A percentile compares a stretch with the other conserved stretches of the same genome.
Evolutionary conservation across 2,329 filamentous ascomycete genomes (phyloP).

Genomic region (Elsinoe necatrix): DNA sequence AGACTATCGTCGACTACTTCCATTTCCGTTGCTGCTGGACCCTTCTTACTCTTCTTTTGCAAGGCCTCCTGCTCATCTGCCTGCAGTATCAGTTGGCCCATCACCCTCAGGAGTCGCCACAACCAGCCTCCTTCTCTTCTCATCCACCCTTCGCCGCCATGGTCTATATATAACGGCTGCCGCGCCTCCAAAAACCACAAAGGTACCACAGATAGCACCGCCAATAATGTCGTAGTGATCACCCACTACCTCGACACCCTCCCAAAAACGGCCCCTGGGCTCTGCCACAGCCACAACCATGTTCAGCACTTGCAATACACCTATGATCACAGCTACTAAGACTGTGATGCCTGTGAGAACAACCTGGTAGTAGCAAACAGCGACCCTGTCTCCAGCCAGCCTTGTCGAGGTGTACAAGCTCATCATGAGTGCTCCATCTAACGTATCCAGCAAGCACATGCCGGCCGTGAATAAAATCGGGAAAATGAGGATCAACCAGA

Average conservation of each 20-base stretch:
- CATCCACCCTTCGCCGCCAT: slow-evolving; percentile 59
- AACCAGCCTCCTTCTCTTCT: slow-evolving; percentile 14
- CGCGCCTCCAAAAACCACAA: slow-evolving; percentile 65
- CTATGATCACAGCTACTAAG: slow-evolving; percentile 75
- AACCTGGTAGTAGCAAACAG: slow-evolving; percentile 88
- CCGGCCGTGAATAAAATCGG: slow-evolving; percentile 84
- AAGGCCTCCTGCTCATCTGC: no score
- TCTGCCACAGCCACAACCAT: slow-evolving; percentile 68
- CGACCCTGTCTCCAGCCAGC: slow-evolving; percentile 72
- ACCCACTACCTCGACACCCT: slow-evolving; percentile 66
- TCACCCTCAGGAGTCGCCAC: slow-evolving; percentile 12
- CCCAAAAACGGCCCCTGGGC: slow-evolving; percentile 75
- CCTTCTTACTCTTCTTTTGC: background rate
- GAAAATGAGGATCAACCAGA: slow-evolving; percentile 92
- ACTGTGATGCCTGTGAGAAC: slow-evolving; percentile 79
- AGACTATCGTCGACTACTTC: background rate
- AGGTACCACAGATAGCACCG: slow-evolving; percentile 76
- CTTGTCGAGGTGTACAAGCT: slow-evolving; percentile 75
- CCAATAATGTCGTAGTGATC: slow-evolving; percentile 83
- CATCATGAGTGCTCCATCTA: slow-evolving; percentile 92
- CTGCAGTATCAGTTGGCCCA: slow-evolving; percentile 2
- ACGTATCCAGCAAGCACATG: slow-evolving; percentile 92
- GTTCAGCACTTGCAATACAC: slow-evolving; percentile 72
- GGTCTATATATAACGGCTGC: slow-evolving; percentile 70
- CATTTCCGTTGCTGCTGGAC: background rate